These are phyloP conservation scores for Platismatia glauca DNA, from an alignment of 495 filamentous ascomycete genomes.

Conservation along the genomic window DNA sequence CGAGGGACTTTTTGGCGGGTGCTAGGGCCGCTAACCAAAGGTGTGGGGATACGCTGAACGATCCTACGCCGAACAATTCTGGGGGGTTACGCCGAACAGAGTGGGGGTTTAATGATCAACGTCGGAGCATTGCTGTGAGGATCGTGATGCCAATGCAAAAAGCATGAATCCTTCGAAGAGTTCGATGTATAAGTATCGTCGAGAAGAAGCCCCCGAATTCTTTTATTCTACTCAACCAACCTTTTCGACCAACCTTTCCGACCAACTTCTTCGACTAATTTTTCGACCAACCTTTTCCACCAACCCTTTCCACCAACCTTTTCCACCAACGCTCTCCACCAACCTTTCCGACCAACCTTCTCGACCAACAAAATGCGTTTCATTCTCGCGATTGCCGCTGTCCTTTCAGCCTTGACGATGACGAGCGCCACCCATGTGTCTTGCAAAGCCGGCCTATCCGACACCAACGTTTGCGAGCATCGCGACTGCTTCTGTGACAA, in stretches of 20 bases:
- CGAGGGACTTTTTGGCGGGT: too few relatives aligned
- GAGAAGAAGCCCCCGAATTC: neutral
- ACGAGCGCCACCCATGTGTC: neutral
- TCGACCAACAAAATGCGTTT: constrained; percentile 14
- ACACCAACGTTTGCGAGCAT: constrained; percentile 1
- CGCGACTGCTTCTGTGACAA: neutral
- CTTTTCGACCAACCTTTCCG: neutral
- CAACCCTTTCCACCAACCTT: too few relatives aligned
- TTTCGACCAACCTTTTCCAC: too few relatives aligned
- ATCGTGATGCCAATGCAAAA: neutral
- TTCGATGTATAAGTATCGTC: constrained; percentile 6
- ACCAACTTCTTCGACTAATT: too few relatives aligned
- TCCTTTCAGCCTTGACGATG: constrained; percentile 10
- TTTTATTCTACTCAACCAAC: neutral
- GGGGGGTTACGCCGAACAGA: too few relatives aligned
- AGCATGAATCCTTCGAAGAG: neutral
- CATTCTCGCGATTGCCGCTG: constrained; percentile 8
- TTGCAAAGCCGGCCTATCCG: constrained; percentile 3
- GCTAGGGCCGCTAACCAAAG: too few relatives aligned
- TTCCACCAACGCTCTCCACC: too few relatives aligned
- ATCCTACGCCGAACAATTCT: too few relatives aligned
- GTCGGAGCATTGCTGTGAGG: neutral
- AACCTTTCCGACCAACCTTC: neutral
- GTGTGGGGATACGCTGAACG: too few relatives aligned
- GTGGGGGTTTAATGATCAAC: too few relatives aligned